Evolutionary conservation across 148 eudicot genomes (phyloP).

Genomic region (Arctostaphylos glauca): DNA sequence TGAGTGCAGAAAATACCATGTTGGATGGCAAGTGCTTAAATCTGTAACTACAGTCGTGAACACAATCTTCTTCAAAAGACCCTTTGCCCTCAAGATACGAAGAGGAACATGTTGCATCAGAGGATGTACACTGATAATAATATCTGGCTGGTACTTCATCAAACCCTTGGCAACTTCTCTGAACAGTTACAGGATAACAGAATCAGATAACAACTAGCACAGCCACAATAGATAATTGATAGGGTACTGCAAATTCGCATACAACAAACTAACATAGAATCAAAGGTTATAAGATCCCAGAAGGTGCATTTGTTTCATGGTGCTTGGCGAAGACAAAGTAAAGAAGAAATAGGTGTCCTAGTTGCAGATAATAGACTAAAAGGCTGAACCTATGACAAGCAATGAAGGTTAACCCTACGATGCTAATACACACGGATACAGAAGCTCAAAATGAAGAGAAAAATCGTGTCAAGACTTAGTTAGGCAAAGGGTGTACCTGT

Average conservation of each 20-base stretch:
- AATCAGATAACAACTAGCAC: background rate
- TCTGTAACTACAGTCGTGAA: slow-evolving; percentile 94
- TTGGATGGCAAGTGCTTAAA: slow-evolving; percentile 95
- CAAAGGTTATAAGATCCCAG: background rate
- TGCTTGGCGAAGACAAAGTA: background rate
- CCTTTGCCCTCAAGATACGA: slow-evolving; percentile 80
- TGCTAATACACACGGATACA: background rate
- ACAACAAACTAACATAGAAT: background rate
- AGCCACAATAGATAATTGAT: background rate
- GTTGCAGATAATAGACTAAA: background rate
- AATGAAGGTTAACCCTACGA: background rate
- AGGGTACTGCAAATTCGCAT: background rate
- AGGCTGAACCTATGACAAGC: background rate
- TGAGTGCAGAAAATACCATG: slow-evolving; percentile 55
- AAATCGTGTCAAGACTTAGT: too few species aligned
- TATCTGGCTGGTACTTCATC: slow-evolving; percentile 95
- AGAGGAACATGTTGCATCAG: slow-evolving; percentile 99
- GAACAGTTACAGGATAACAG: slow-evolving; percentile 21
- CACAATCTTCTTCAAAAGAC: slow-evolving; percentile 82
- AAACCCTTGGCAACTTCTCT: slow-evolving; percentile 95
- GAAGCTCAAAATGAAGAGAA: background rate
- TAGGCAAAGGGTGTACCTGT: background rate
- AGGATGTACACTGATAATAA: slow-evolving; percentile 98
- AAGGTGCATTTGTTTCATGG: background rate
- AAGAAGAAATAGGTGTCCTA: background rate